Base-by-base conservation (phyloP, 768 basidiomycete species). In the Hypholoma fasciculare region DNA sequence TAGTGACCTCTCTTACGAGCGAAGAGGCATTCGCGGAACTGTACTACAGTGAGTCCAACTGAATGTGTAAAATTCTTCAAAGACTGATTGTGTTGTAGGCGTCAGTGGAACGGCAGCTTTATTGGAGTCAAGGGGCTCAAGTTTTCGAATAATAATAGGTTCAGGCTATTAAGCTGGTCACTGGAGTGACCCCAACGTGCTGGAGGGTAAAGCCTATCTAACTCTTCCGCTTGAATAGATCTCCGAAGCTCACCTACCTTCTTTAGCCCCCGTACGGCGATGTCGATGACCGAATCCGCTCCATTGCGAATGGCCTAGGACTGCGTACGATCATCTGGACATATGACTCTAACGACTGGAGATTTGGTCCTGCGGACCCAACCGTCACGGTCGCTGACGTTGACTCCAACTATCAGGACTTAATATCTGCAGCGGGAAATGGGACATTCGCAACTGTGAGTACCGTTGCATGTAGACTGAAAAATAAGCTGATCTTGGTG, bases 11-110 rank as follows among this genome's bases (percentile, higher is more conserved):
- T 2, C 74, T 88, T 39, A 71, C 78, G 7, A 92, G 85, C 66
- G 74, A 83, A 62, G 73, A 87, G 60, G 87, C 84, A 4, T 90
- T 92, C 57, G 90, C 90, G 3, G 90, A 93, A 69, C 76, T 94
- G 14, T 91, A 87, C 59, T 94, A 90, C 72, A 85, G 84, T 82
- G 62, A 40, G 83, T 70, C 26, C 16, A 26, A n/a, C 16, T 30
- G 19, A 19, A 23, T 17, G n/a, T 57, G 1, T 23, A 9, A 1
- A 13, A 12, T 1, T 8, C 42, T 12, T 14, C 11, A 12, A 16
- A 14, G n/a, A 34, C 27, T 49, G 5, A 49, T 13, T 3, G 19
- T 20, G 17, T 13, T 1, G 17, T 17, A 27, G 7, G 26, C 37
- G 23, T 34, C 19, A 26, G n/a, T 17, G 26, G 36, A 68, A 67